Base-by-base conservation (phyloP, 2,329 filamentous ascomycete genomes). In the Exserohilum rostratum region DNA sequence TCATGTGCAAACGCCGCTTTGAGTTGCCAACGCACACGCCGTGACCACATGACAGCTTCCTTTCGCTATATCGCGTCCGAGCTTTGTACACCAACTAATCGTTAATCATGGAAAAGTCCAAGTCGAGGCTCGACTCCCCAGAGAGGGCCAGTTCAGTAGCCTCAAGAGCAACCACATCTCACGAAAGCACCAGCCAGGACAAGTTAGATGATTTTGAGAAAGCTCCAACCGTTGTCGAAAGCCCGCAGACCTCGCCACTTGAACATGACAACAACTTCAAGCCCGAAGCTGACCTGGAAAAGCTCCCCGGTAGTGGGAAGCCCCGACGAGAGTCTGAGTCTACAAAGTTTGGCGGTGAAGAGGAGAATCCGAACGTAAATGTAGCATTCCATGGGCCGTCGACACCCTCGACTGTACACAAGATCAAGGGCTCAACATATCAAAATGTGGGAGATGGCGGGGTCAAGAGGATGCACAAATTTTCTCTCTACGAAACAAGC, bases 401-500 rank as follows among this genome's bases (percentile, higher is more conserved):
- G n/a, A 78, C 76, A 50, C 76, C 77, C 6, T 64, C 72, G 10
- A 65, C 66, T 25, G 68, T 74, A 50, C 73, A 76, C 43, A 71
- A 75, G 44, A 67, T 67, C 51, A 78, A 72, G 48, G 69, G 66
- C 22, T 69, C 74, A n/a, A 68, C 67, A 10, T 78, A 77, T 46
- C 70, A 74, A 34, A 78, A 76, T 53, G 75, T 77, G 46, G 76
- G 76, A 3, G 77, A 79, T 46, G 74, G 73, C 35, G 76, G 76
- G 3, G 70, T 78, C 35, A 75, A 76, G 58, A 71, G 75, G 46
- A 96, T 99, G 91, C 92, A 97, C 80, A 96, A 95, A 69, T 98
- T 96, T 76, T 95, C 90, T n/a, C 79, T 99, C 18, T 98, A 99
- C 76, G 95, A 99, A 79, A 99, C 95, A 3, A 90, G 91, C 11